Conservation (phyloP, 768 basidiomycete species). For the Pulveroboletus frians region DNA sequence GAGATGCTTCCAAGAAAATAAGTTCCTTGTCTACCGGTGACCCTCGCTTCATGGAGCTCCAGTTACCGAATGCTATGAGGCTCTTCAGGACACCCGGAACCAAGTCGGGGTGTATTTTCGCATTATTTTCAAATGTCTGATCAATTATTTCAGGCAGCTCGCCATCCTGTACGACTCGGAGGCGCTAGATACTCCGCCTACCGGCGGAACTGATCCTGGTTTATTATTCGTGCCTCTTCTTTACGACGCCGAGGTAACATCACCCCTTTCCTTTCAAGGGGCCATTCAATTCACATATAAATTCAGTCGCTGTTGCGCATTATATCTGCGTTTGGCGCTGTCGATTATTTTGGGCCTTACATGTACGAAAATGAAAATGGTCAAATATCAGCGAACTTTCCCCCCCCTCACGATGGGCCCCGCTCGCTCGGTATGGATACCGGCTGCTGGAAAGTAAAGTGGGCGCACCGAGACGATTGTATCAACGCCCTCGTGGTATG, state of each 20-base stretch:
- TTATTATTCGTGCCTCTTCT: constrained; percentile 53
- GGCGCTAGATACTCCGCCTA: constrained; percentile 32
- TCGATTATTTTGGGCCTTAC: constrained; percentile 51
- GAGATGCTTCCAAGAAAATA: constrained; percentile 12
- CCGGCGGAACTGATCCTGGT: constrained; percentile 14
- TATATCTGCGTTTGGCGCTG: constrained; percentile 53
- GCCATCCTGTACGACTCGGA: constrained; percentile 52
- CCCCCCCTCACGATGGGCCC: constrained; percentile 52
- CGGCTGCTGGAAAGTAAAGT: constrained; percentile 73
- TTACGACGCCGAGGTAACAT: constrained; percentile 54
- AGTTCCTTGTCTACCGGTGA: constrained; percentile 11
- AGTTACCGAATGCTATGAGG: constrained; percentile 57
- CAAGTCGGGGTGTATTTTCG: constrained; percentile 39
- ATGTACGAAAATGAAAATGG: constrained; percentile 14
- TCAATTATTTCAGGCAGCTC: constrained; percentile 28
- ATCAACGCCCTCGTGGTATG: constrained; percentile 66
- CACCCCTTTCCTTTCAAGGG: background rate
- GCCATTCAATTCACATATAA: constrained; percentile 4
- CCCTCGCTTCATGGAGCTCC: constrained; percentile 37
- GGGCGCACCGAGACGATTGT: constrained; percentile 71
- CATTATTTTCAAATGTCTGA: background rate
- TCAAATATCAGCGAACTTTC: constrained; percentile 24
- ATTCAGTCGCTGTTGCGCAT: constrained; percentile 49
- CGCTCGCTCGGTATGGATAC: constrained; percentile 53
- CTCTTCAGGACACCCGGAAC: constrained; percentile 48